Evolutionary conservation across 1,284 basidiomycete genomes (phyloP), one percentile per base, ranked within the genome.

Genomic region (Nidula niveotomentosa): DNA sequence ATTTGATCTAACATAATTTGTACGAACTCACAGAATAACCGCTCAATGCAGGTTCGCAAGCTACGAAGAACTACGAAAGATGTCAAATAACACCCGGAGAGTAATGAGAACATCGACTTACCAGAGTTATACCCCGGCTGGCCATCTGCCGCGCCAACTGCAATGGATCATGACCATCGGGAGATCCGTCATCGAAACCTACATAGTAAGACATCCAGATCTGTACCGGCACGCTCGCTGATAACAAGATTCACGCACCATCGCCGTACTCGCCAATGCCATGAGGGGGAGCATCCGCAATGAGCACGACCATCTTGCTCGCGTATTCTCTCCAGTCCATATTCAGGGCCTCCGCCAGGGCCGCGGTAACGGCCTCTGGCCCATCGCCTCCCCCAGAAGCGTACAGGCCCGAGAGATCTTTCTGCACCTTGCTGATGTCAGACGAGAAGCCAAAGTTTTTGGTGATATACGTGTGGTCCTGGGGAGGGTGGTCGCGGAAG

Each of bases 271-370:
- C 91, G 55, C 91, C 91, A 62, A 94, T 91, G 1, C 93, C 96
- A 74, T 99, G 96, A 33, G 96, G 95, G 30, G 96, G 97, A 0
- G 96, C 96, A 79, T 99, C 97, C 8, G 97, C 94, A 64, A 98
- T 95, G 61, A 96, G 82, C 6, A 96, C 93, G 49, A 94, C 85
- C 91, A 99, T 98, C 77, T 93, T 97, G 66, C 91, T 94, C 13
- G 96, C 94, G 52, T 86, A 74, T 49, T 83, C 79, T 61, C 97
- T 81, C 97, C 97, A 99, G 41, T 95, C 90, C 84, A 98, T 90
- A 54, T 86, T 84, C 61, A 95, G 69, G 12, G 88, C 89, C 61
- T 96, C 94, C 7, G 88, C 87, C 72, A 99, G 77, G 9, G 91
- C 96, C 3, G 96, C 95, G 0, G 97, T 99, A 55, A 98, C 93